Conservation (phyloP, 495 filamentous ascomycete genomes). For the Tuber borchii region DNA sequence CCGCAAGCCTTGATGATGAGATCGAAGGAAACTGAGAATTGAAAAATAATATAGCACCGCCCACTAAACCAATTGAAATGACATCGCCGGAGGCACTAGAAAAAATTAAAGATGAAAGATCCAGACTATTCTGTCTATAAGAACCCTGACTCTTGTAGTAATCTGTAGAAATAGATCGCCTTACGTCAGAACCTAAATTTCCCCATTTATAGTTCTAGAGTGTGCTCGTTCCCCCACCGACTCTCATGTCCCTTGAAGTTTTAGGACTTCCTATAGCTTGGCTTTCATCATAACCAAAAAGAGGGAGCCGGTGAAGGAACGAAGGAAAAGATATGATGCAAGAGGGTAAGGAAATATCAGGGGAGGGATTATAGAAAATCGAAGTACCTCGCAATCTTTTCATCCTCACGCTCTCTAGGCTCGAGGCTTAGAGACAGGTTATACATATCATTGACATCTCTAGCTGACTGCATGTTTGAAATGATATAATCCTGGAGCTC, state of each 20-base stretch:
- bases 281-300: slow-evolving; percentile 36
- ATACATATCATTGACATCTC: slow-evolving; percentile 98
- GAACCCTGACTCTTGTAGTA: slow-evolving; percentile 69
- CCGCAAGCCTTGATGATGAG: slow-evolving; percentile 23
- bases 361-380: slow-evolving; percentile 27
- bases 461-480: slow-evolving; percentile 84
- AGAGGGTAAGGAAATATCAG: slow-evolving; percentile 32
- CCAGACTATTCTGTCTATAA: slow-evolving; percentile 47
- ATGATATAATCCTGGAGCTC: slow-evolving; percentile 97
- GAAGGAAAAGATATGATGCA: slow-evolving; percentile 29
- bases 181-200: slow-evolving; percentile 42
- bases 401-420: slow-evolving; percentile 91
- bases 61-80: slow-evolving; percentile 29
- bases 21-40: slow-evolving; percentile 17
- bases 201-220: slow-evolving; percentile 44
- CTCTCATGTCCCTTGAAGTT: slow-evolving; percentile 35
- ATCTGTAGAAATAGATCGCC: slow-evolving; percentile 48
- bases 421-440: slow-evolving; percentile 87
- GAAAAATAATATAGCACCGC: slow-evolving; percentile 22
- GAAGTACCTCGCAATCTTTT: slow-evolving; percentile 77
- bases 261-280: slow-evolving; percentile 37
- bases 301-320: slow-evolving; percentile 29
- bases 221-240: slow-evolving; percentile 36
- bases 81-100: slow-evolving; percentile 27
- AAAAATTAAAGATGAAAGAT: slow-evolving; percentile 23